Percentiles rank a stretch among this genome's conserved stretches.
phyloP scores from a whole-genome alignment of 176 grass and related monocot genomes.

The Aegilops sharonensis region DNA sequence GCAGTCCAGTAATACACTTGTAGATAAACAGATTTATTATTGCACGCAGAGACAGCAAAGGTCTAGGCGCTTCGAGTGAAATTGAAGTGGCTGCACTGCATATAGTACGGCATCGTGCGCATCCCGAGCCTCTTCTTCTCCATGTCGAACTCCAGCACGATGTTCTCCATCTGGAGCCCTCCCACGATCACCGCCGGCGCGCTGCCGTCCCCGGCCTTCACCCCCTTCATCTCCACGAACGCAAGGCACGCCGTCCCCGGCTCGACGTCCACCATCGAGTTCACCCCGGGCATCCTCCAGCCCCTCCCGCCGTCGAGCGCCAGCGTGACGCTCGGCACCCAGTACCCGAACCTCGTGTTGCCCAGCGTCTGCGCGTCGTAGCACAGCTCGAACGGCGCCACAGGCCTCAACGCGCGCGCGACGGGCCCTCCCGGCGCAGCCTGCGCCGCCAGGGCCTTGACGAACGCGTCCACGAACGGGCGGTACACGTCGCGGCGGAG shows the following conservation, averaged over 20 bases:
- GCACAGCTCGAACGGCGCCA: constrained; percentile 38
- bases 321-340: too few relatives aligned
- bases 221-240: constrained; percentile 12
- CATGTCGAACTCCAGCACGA: constrained; percentile 51
- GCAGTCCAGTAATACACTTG: too few relatives aligned
- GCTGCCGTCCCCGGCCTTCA: background rate
- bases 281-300: constrained; percentile 29
- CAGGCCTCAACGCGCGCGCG: background rate
- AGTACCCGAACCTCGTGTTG: constrained; percentile 7
- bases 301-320: background rate
- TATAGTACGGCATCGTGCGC: background rate
- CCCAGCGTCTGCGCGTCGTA: background rate
- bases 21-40: too few relatives aligned
- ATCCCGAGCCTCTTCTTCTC: constrained; percentile 35
- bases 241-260: constrained; percentile 31
- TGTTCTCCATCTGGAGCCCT: constrained; percentile 54
- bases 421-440: too few relatives aligned
- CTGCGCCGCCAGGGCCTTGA: background rate
- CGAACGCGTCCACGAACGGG: constrained; percentile 35
- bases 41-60: background rate
- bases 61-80: constrained; percentile 8
- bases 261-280: constrained; percentile 34
- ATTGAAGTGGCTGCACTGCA: constrained; percentile 28
- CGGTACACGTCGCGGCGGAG: constrained; percentile 49
- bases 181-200: constrained; percentile 38